Evolutionary conservation across 148 eudicot species (phyloP).

Genomic region (Oxyria digyna): DNA sequence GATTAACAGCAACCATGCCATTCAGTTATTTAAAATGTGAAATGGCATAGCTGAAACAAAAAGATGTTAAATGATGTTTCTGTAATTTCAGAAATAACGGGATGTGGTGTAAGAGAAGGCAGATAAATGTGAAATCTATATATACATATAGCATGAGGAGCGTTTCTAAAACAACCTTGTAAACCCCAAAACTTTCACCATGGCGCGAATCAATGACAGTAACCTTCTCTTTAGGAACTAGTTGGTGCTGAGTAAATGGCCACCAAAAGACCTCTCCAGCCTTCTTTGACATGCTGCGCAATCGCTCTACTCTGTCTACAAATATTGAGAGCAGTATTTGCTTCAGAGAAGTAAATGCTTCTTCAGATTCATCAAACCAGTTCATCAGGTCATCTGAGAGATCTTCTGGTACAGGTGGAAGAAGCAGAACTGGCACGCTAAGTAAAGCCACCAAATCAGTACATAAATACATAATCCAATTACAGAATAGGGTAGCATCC

Average conservation of each 20-base stretch:
- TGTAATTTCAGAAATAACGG: background rate
- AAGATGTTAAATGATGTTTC: background rate
- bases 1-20: too few species aligned
- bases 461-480: background rate
- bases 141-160: background rate
- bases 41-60: background rate
- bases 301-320: constrained; percentile 48
- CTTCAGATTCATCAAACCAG: constrained; percentile 64
- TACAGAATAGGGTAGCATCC: background rate
- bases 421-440: constrained; percentile 79
- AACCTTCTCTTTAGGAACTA: constrained; percentile 60
- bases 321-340: constrained; percentile 48
- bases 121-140: too few species aligned
- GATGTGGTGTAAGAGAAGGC: background rate
- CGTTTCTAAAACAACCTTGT: constrained; percentile 38
- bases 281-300: constrained; percentile 59
- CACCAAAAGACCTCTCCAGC: constrained; percentile 83
- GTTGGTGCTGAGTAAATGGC: constrained; percentile 97
- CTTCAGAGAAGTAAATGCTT: constrained; percentile 52
- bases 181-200: constrained; percentile 81
- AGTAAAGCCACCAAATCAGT: constrained; percentile 5
- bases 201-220: constrained; percentile 95
- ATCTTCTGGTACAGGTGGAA: constrained; percentile 82
- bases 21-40: background rate
- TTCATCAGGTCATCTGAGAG: constrained; percentile 60